Percentiles rank a stretch among this genome's conserved stretches.
Conservation (phyloP, 495 filamentous ascomycete genomes). For the Eremomyces bilateralis region DNA sequence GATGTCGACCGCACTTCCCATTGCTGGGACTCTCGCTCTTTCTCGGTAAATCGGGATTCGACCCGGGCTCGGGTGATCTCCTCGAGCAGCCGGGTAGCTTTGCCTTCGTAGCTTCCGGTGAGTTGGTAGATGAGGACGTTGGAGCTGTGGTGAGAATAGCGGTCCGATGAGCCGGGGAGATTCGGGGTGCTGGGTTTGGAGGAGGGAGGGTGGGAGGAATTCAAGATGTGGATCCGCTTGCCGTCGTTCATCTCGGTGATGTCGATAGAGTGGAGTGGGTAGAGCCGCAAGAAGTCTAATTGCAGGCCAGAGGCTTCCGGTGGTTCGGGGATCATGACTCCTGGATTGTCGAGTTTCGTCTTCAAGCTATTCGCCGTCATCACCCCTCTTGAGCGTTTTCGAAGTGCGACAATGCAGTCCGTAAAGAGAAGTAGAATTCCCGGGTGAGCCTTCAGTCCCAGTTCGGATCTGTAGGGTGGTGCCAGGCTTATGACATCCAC, state of each 20-base stretch:
- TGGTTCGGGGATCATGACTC: conserved; percentile 25
- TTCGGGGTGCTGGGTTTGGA: background rate
- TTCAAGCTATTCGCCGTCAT: conserved; percentile 57
- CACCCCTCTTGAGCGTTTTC: conserved; percentile 35
- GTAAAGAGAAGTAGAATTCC: conserved; percentile 71
- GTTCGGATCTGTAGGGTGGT: conserved; percentile 41
- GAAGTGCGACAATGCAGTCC: conserved; percentile 56
- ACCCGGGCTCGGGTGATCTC: conserved; percentile 72
- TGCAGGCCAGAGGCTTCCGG: conserved; percentile 29
- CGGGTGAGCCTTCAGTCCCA: conserved; percentile 15
- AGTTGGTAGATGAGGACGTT: conserved; percentile 31
- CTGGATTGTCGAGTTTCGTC: conserved; percentile 60
- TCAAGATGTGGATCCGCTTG: conserved; percentile 44
- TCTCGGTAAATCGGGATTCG: conserved; percentile 60
- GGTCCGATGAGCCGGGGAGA: background rate
- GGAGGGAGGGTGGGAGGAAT: background rate
- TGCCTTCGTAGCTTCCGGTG: conserved; percentile 58
- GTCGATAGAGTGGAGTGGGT: conserved; percentile 44
- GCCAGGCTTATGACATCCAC: conserved; percentile 60
- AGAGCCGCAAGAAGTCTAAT: conserved; percentile 50
- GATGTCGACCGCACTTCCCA: conserved; percentile 57
- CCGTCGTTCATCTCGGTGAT: conserved; percentile 62
- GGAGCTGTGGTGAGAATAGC: background rate
- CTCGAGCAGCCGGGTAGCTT: conserved; percentile 53
- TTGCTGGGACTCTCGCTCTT: conserved; percentile 52